These are phyloP conservation scores for Curvularia hawaiiensis DNA, from an alignment of 2,329 filamentous ascomycete genomes.

Conservation along the genomic window DNA sequence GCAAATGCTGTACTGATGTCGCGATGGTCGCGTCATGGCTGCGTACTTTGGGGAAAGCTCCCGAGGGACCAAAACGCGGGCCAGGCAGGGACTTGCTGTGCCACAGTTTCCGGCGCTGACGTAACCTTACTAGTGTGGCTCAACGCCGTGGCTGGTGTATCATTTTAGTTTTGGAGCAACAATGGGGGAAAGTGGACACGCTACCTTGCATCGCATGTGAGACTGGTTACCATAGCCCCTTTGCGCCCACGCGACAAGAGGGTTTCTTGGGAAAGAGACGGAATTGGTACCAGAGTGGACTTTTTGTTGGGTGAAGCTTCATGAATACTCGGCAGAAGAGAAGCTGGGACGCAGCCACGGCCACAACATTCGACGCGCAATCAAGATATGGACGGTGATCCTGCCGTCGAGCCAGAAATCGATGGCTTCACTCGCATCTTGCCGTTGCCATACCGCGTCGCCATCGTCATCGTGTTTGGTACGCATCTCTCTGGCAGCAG, in stretches of 20 bases:
- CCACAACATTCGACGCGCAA: constrained; percentile 26
- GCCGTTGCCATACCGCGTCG: constrained; percentile 87
- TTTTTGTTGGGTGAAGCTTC: constrained; percentile 10
- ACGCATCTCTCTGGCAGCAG: constrained; percentile 33
- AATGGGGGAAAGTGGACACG: constrained; percentile 40
- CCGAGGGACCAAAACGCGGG: constrained; percentile 3
- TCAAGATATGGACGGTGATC: constrained; percentile 71
- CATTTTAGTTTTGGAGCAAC: constrained; percentile 23
- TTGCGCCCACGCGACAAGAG: constrained; percentile 19
- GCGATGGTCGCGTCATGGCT: constrained; percentile 41
- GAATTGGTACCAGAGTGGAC: constrained; percentile 13
- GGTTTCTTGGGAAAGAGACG: constrained; percentile 4
- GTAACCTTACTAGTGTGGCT: constrained; percentile 15
- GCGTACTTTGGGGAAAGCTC: constrained; percentile 28
- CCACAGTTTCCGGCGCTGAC: constrained; percentile 23
- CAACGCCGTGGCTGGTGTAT: constrained; percentile 15
- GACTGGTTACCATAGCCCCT: constrained; percentile 18
- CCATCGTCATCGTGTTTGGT: constrained; percentile 85
- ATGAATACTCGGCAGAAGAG: constrained; percentile 25
- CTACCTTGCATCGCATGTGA: constrained; percentile 18
- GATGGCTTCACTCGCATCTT: constrained; percentile 87
- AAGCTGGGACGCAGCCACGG: constrained; percentile 30
- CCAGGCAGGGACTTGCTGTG: neutral
- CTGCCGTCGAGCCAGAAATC: constrained; percentile 68
- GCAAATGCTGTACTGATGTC: constrained; percentile 22